Percentiles rank a stretch among this genome's conserved stretches.
phyloP scores from a whole-genome alignment of 1,284 basidiomycete species.

The Pseudozyma thailandica region DNA sequence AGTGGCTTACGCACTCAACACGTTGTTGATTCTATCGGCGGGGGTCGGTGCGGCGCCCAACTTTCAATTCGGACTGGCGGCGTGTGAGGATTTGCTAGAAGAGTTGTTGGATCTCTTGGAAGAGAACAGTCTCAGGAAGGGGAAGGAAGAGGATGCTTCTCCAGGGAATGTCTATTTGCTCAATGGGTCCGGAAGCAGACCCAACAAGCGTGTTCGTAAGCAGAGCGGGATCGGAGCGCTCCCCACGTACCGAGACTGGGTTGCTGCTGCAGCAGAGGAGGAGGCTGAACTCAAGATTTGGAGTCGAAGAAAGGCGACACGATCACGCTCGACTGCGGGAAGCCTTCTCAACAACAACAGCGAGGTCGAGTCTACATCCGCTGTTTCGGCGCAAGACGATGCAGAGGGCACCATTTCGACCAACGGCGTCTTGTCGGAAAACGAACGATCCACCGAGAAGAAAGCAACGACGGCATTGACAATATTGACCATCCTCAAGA shows the following conservation, averaged over 20 bases:
- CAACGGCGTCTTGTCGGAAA: conserved; percentile 30
- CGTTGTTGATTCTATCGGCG: conserved; percentile 84
- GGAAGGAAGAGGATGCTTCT: conserved; percentile 69
- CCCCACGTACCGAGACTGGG: conserved; percentile 58
- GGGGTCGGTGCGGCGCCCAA: conserved; percentile 72
- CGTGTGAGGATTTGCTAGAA: conserved; percentile 83
- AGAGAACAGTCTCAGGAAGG: conserved; percentile 76
- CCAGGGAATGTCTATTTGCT: neutral
- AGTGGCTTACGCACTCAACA: conserved; percentile 88
- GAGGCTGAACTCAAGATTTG: conserved; percentile 57
- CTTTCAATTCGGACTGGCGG: conserved; percentile 75
- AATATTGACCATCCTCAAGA: conserved; percentile 84
- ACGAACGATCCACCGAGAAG: conserved; percentile 49
- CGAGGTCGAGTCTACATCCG: conserved; percentile 18
- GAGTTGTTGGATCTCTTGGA: conserved; percentile 88
- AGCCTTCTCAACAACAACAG: conserved; percentile 18
- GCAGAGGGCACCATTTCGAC: conserved; percentile 32
- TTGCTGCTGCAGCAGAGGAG: conserved; percentile 57
- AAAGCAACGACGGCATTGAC: conserved; percentile 76
- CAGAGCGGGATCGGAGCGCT: conserved; percentile 45
- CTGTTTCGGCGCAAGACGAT: conserved; percentile 7
- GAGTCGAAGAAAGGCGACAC: conserved; percentile 33
- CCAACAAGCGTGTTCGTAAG: conserved; percentile 17
- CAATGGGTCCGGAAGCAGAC: conserved; percentile 6
- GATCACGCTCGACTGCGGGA: conserved; percentile 30